Evolutionary conservation across 768 basidiomycete genomes (phyloP), one percentile per base, ranked within the genome.

Genomic region (Sarcodon sp.): DNA sequence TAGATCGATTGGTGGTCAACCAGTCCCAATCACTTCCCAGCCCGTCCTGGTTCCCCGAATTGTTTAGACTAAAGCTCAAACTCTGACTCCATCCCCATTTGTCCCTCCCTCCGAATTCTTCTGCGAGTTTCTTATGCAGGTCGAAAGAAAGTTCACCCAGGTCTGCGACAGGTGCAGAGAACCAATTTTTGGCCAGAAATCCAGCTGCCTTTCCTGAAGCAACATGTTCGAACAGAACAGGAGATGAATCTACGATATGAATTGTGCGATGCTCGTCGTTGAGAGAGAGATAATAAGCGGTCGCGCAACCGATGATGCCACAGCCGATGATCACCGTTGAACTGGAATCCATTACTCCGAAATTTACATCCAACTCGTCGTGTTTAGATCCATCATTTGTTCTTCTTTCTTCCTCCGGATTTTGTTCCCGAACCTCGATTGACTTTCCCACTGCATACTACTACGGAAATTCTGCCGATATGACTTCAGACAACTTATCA

Each of bases 241-340:
- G 66, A 1, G 57, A 57, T 5, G 65, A 57, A 53, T 73, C 70
- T 46, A 73, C 55, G 52, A 73, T 57, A 47, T 67, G 68, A 52
- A 73, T 67, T n/a, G 45, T 44, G 53, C 58, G 60, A 39, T 10
- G 49, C 33, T 10, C 35, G 15, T 16, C n/a, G 50, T 32, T 33
- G 21, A 45, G 18, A 31, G 64, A 59, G 38, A 64, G 59, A 56
- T 66, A 67, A 61, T 69, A 70, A 7, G 72, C 71, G 10, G 68
- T 68, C 21, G 64, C 64, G 47, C 68, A 61, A 32, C 72, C 72
- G 47, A 72, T 65, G 55, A 75, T 71, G 33, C 73, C 73, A 21
- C 60, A 64, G 43, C 73, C 73, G 52, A 74, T 57, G 51, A 74
- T 63, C 51, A 69, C 62, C 50, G 71, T 64, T 46, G 15, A 27